Evolutionary conservation across 768 basidiomycete genomes (phyloP), one percentile per base, ranked within the genome.

Genomic region (Suillus subaureus): DNA sequence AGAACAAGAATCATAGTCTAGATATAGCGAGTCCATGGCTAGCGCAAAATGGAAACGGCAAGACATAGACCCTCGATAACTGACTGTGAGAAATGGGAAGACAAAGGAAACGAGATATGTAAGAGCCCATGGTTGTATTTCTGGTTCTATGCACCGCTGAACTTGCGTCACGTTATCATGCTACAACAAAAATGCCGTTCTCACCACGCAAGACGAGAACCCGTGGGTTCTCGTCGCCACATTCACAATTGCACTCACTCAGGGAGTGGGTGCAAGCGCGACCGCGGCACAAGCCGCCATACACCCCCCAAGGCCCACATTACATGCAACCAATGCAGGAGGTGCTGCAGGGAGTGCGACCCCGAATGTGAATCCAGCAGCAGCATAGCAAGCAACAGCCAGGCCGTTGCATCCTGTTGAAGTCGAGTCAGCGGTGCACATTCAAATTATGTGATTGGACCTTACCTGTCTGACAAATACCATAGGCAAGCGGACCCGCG

Each of bases 241-340:
- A 42, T 31, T 60, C 58, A 31, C 28, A 40, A 21, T 28, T 1
- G 3, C 18, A 60, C 26, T 4, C 43, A 18, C 33, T 75, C 64
- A 77, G 16, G 67, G 76, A n/a, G 35, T 71, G 4, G 74, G 76
- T 2, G 71, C 67, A 39, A 74, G 67, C 1, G 69, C 70, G 0
- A 42, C 42, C 9, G 26, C 21, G 1, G 73, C 75, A 13, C 74
- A 75, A 2, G 71, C 61, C 0, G 61, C 70, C 74, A 73, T 76
- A 42, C 74, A 75, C 0, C 61, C 57, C 2, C 75, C 76, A 0
- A 75, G 47, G 11, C 1, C 73, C 5, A 39, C 55, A 4, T 76
- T 76, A 9, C 76, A 76, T 1, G 21, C 73, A 3, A 69, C 0
- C 58, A 74, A 67, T 33, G 65, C 71, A 1, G 74, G 67, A 8